Evolutionary conservation across 1,284 basidiomycete species (phyloP).

Genomic region (Pterula multifida): DNA sequence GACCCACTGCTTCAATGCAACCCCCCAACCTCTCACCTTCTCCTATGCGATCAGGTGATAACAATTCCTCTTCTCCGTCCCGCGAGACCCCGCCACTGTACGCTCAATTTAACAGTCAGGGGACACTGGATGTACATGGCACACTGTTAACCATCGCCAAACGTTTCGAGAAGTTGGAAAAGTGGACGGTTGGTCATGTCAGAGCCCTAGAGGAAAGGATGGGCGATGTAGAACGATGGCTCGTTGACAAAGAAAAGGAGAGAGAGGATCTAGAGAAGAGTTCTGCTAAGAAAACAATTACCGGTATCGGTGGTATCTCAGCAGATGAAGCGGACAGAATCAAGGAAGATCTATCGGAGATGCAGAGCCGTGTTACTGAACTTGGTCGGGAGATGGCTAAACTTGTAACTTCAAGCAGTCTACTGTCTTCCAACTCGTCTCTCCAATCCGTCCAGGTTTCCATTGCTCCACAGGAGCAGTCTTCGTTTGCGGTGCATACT

Average conservation of each 20-base stretch:
- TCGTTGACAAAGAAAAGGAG: conserved; percentile 63
- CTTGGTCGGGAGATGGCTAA: conserved; percentile 69
- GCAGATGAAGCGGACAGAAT: conserved; percentile 33
- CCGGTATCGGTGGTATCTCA: conserved; percentile 10
- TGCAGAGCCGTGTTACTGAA: conserved; percentile 59
- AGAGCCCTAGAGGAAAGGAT: conserved; percentile 73
- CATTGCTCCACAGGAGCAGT: conserved; percentile 24
- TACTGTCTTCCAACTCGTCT: conserved; percentile 41
- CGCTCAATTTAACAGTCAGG: conserved; percentile 57
- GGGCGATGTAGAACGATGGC: conserved; percentile 73
- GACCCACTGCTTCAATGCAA: conserved; percentile 32
- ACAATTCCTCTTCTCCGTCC: conserved; percentile 41
- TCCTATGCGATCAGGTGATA: conserved; percentile 35
- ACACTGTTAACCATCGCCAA: conserved; percentile 58
- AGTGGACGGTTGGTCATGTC: conserved; percentile 73
- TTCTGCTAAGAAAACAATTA: conserved; percentile 9
- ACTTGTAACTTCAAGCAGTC: conserved; percentile 42
- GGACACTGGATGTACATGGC: conserved; percentile 56
- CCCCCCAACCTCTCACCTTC: conserved; percentile 49
- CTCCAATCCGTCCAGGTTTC: conserved; percentile 31
- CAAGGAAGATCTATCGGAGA: conserved; percentile 54
- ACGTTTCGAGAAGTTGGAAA: conserved; percentile 76
- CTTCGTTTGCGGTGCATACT: conserved; percentile 19
- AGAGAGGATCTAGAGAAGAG: conserved; percentile 23
- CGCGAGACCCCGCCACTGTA: conserved; percentile 56